Evolutionary conservation across 192 early-diverging fungal genomes (phyloP), one percentile per base, ranked within the genome.

Genomic region (Phycomyces nitens): DNA sequence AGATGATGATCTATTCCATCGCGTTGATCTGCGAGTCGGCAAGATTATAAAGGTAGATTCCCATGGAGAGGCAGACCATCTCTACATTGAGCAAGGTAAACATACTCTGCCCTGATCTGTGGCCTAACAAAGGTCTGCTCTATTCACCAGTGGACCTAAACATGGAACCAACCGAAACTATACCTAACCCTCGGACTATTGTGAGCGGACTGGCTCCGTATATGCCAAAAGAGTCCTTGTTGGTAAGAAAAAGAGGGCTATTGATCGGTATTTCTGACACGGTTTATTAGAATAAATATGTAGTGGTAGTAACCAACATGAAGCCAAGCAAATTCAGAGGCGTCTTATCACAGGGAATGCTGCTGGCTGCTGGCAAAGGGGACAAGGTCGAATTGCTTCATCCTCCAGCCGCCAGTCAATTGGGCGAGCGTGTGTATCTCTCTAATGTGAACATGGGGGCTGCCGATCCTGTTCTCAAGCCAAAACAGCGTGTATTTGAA

Each of bases 241-340:
- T 69, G 42, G 82, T 80, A 39, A 66, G 12, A 27, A 10, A 49
- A 8, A 14, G 1, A 23, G 14, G 8, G 23, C 18, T 20, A 49
- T 47, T 61, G 44, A 24, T 42, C 39, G n/a, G n/a, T 50, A n/a
- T 50, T 50, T 60, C 27, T 47, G 9, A n/a, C 23, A 34, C n/a
- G n/a, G 7, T 15, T 29, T 34, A 7, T 55, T 54, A 73, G 64
- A 60, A 67, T 49, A 73, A 73, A 47, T 71, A 77, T 9, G 74
- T 80, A 0, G 76, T 89, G 18, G 84, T 88, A 7, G 79, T 87
- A 12, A 64, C 61, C 24, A 89, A 89, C 53, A 69, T 89, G 72
- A 89, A 89, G 57, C 82, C 88, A 2, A 75, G 80, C 26, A 83
- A 80, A 60, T 78, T 89, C 23, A 72, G 80, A n/a, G 87, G 87